Evolutionary conservation across 1,139 yeast species (phyloP).

Genomic region (Taphrina communis): DNA sequence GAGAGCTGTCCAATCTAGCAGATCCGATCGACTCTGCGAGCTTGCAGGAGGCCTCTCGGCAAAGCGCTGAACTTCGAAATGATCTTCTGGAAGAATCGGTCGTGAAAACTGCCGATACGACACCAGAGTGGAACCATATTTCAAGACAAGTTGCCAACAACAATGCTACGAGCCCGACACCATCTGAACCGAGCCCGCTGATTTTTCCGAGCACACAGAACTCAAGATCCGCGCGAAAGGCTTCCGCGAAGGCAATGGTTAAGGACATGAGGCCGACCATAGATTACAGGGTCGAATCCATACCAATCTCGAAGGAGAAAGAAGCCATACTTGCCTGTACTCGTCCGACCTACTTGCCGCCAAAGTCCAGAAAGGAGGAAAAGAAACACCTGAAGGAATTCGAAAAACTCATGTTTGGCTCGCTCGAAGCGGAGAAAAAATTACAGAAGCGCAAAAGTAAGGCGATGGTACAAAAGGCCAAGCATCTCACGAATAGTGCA

Average conservation of each 20-base stretch:
- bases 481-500: conserved; percentile 53
- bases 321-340: conserved; percentile 58
- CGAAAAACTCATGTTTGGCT: conserved; percentile 59
- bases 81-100: neutral
- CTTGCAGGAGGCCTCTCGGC: neutral
- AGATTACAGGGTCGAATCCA: conserved; percentile 31
- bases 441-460: conserved; percentile 49
- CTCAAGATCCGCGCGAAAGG: conserved; percentile 26
- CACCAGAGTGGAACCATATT: neutral
- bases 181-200: neutral
- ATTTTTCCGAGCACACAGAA: conserved; percentile 2
- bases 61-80: neutral
- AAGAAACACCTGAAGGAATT: conserved; percentile 63
- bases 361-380: conserved; percentile 64
- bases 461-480: conserved; percentile 49
- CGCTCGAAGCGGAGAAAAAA: conserved; percentile 53
- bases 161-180: neutral
- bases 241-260: conserved; percentile 29
- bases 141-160: neutral
- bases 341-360: conserved; percentile 71
- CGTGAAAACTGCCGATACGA: neutral
- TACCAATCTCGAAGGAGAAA: conserved; percentile 48
- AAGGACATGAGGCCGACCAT: conserved; percentile 17
- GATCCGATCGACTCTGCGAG: neutral
- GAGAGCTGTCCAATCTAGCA: neutral